Evolutionary conservation across 495 filamentous ascomycete species (phyloP).

Genomic region (Staphylotrichum tortipilum): DNA sequence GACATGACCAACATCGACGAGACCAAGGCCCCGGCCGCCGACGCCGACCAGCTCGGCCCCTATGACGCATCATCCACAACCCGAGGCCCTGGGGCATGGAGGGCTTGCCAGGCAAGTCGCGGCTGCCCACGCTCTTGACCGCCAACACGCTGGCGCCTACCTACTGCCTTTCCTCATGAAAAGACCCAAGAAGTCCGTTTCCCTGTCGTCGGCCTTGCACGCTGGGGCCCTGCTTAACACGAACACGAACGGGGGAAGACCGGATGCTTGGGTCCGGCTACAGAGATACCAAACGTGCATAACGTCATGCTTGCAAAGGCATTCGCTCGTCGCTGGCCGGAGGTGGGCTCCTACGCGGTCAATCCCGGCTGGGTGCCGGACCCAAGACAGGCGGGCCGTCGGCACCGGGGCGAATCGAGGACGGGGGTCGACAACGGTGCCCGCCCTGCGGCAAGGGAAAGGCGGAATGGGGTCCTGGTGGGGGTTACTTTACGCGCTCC

Average conservation of each 20-base stretch:
- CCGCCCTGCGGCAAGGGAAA: slow-evolving; percentile 33
- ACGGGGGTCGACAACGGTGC: slow-evolving; percentile 37
- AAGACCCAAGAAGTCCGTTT: slow-evolving; percentile 43
- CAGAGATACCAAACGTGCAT: slow-evolving; percentile 46
- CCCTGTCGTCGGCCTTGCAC: slow-evolving; percentile 45
- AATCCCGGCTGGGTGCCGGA: slow-evolving; percentile 55
- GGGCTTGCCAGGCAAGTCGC: slow-evolving; percentile 32
- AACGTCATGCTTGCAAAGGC: slow-evolving; percentile 47
- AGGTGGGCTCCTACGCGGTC: slow-evolving; percentile 38
- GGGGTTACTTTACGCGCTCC: slow-evolving; percentile 18
- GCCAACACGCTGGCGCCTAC: slow-evolving; percentile 53
- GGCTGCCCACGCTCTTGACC: slow-evolving; percentile 44
- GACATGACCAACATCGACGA: slow-evolving; percentile 46
- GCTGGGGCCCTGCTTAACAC: slow-evolving; percentile 38
- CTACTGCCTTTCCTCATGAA: slow-evolving; percentile 47
- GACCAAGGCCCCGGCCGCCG: slow-evolving; percentile 43
- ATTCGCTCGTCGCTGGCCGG: slow-evolving; percentile 41
- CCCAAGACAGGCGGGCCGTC: slow-evolving; percentile 48
- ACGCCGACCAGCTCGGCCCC: slow-evolving; percentile 40
- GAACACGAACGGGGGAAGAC: slow-evolving; percentile 9
- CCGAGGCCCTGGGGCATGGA: slow-evolving; percentile 41
- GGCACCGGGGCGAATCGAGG: slow-evolving; percentile 37
- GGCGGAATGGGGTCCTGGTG: slow-evolving; percentile 16
- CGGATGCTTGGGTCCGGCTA: slow-evolving; percentile 29
- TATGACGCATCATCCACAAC: slow-evolving; percentile 55